phyloP scores from a whole-genome alignment of 345 rosid genomes.

The Chamaenerion angustifolium region DNA sequence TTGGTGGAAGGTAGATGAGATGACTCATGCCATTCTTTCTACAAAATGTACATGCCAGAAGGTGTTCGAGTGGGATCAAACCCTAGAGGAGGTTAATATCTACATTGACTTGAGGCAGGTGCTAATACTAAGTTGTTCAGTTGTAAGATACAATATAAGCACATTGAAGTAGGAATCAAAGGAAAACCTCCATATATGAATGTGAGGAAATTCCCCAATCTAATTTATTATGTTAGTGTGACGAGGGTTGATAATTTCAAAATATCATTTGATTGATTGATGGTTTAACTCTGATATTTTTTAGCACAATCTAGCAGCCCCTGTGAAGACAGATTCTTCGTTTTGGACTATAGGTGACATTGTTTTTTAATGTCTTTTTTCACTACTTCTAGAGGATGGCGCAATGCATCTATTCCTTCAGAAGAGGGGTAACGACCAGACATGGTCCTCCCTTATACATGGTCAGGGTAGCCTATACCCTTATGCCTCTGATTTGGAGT shows the following conservation, averaged over 20 bases:
- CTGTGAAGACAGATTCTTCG: slow-evolving; percentile 80
- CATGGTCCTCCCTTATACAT: slow-evolving; percentile 70
- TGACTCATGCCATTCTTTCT: too few relatives aligned
- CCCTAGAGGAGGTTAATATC: slow-evolving; percentile 70
- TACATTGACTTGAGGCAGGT: slow-evolving; percentile 55
- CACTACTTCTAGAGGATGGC: slow-evolving; percentile 49
- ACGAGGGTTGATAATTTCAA: too few relatives aligned
- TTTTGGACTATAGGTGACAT: slow-evolving; percentile 75
- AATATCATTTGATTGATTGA: background rate
- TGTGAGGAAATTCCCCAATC: slow-evolving; percentile 18
- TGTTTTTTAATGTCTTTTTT: background rate
- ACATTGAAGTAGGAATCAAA: slow-evolving; percentile 83
- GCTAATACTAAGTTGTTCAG: slow-evolving; percentile 56
- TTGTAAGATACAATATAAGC: slow-evolving; percentile 74
- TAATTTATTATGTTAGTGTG: background rate
- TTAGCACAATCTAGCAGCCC: slow-evolving; percentile 62
- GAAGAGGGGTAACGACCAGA: slow-evolving; percentile 85
- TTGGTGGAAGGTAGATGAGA: too few relatives aligned
- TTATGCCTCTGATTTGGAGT: slow-evolving; percentile 52
- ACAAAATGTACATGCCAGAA: too few relatives aligned
- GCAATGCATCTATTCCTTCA: slow-evolving; percentile 71
- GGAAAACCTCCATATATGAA: slow-evolving; percentile 94
- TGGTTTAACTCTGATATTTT: background rate
- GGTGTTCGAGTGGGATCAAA: too few relatives aligned
- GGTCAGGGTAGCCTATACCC: slow-evolving; percentile 78